These are phyloP conservation scores for Scheffersomyces insectosa DNA, from an alignment of 1,139 yeast genomes.

Conservation along the genomic window DNA sequence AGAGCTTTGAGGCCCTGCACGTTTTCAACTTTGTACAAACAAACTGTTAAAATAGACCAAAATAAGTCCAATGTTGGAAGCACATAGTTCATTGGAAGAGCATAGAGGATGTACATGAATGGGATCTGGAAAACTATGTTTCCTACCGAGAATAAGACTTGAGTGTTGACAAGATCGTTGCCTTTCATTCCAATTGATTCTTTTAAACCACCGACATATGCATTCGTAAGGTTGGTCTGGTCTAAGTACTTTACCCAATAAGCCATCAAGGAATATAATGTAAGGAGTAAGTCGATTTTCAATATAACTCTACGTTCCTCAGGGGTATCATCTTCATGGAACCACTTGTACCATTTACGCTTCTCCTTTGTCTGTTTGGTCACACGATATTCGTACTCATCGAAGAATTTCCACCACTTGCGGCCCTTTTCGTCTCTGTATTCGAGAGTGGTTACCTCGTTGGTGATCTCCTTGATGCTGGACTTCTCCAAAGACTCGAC, in stretches of 20 bases:
- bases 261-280: slow-evolving; percentile 59
- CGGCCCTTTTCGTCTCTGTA: slow-evolving; percentile 64
- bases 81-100: slow-evolving; percentile 54
- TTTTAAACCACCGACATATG: slow-evolving; percentile 68
- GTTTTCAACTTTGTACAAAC: slow-evolving; percentile 47
- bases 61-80: slow-evolving; percentile 59
- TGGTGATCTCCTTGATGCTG: slow-evolving; percentile 2
- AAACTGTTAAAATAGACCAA: slow-evolving; percentile 69
- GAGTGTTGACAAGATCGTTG: slow-evolving; percentile 65
- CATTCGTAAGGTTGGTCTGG: slow-evolving; percentile 59
- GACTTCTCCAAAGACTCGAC: slow-evolving; percentile 1
- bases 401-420: slow-evolving; percentile 64
- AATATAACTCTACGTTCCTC: slow-evolving; percentile 56
- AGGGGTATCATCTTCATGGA: slow-evolving; percentile 54
- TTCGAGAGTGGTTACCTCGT: slow-evolving; percentile 26
- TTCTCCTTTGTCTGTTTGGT: slow-evolving; percentile 31
- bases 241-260: slow-evolving; percentile 76
- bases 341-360: slow-evolving; percentile 67
- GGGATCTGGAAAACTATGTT: slow-evolving; percentile 58
- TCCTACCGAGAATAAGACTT: slow-evolving; percentile 59
- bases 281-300: slow-evolving; percentile 62
- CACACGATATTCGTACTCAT: slow-evolving; percentile 60
- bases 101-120: slow-evolving; percentile 44
- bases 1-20: slow-evolving; percentile 54
- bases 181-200: slow-evolving; percentile 62